Evolutionary conservation across 257 asterid genomes (phyloP).

Genomic region (Datura wrightii): DNA sequence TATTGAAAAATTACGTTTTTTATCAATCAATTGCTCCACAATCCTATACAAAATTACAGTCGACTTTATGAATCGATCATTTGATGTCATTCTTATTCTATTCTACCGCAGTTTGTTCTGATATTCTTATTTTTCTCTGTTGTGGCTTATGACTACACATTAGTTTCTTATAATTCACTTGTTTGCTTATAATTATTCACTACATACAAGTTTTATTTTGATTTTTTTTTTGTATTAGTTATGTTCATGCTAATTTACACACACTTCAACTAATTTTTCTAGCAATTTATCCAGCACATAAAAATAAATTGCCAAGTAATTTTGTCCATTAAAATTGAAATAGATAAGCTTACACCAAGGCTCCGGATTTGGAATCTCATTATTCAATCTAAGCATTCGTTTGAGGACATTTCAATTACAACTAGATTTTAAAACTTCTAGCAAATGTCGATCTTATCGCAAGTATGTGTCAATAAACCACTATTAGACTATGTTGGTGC

Average conservation of each 20-base stretch:
- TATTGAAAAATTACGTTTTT: background rate
- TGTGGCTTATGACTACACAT: background rate
- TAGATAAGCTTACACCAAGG: background rate
- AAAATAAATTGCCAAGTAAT: background rate
- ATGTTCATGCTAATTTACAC: background rate
- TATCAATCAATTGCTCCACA: background rate
- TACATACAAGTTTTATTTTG: no score
- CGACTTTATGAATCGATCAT: background rate
- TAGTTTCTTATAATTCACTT: background rate
- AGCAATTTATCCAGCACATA: background rate
- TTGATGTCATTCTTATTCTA: background rate
- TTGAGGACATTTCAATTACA: background rate
- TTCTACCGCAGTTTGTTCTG: no score
- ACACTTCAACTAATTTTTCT: background rate
- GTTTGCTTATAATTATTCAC: background rate
- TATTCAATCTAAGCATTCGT: background rate
- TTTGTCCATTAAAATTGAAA: background rate
- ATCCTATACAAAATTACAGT: background rate
- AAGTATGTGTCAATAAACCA: no score
- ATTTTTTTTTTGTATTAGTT: no score
- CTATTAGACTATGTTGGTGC: no score
- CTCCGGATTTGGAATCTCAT: background rate
- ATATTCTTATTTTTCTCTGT: background rate
- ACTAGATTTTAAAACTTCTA: background rate
- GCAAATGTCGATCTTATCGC: background rate